Base-by-base conservation (phyloP, 352 stramenopile species). In the Phytophthora tentaculata region DNA sequence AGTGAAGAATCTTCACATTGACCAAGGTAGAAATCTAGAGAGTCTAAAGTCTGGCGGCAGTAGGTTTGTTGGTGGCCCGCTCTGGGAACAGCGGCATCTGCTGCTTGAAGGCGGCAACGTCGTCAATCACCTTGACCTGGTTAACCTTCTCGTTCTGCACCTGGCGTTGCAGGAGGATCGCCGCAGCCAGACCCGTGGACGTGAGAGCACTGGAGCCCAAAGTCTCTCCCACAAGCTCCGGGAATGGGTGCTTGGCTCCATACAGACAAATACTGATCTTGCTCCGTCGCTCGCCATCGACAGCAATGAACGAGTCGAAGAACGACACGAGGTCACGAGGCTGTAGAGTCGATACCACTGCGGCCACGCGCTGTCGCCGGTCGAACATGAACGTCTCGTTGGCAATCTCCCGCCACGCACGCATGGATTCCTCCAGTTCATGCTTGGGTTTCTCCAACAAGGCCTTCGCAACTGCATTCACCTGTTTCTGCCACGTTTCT, bases 361-460 rank as follows among this genome's bases (percentile, higher is more conserved):
- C 66, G 1, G 86, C 88, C 2, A 93, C 79, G 8, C 74, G 79
- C 48, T 84, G 53, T 6, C 72, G 74, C 26, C 80, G 73, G 58
- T 91, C 77, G 64, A 95, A 95, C 50, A 83, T n/a, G 65, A 90
- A 94, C 19, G 79, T 81, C 44, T 89, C 75, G 48, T 67, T 79
- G 0, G 73, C 74, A 53, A 95, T 92, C 58, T 92, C 84, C 2
- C 81, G 68, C 86, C 83, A 93, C 47, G 74, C 73, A 26, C 82
- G 80, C 45, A 76, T 74, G n/a, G 77, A 85, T 45, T 94, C 82
- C 47, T 94, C 80, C 26, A 77, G 69, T 41, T 90, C 79, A 39
- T 83, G 80, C 77, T 94, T 94, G 14, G 83, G 81, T 55, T 91
- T 90, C 61, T 94, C 84, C 14, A 79, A 47, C 20, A 90, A 32